phyloP scores from a whole-genome alignment of 2,329 filamentous ascomycete species.

The Ophiocordyceps sinensis region DNA sequence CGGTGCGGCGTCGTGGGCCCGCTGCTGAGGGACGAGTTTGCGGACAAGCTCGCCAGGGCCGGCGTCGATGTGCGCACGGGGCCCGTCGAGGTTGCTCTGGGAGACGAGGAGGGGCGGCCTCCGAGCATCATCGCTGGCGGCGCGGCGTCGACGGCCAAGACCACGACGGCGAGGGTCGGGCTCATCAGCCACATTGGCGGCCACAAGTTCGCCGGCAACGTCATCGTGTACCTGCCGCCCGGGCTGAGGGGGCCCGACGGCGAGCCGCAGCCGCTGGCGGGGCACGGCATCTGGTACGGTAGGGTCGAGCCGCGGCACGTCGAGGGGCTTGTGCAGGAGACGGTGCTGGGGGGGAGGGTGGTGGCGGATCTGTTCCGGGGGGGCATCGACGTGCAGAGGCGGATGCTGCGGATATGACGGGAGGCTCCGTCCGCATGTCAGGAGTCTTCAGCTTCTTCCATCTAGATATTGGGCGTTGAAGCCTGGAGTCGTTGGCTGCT shows the following conservation, averaged over 20 bases:
- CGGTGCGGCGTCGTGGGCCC: conserved; percentile 75
- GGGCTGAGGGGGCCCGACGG: conserved; percentile 22
- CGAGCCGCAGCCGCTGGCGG: conserved; percentile 42
- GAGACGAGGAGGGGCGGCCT: conserved; percentile 5
- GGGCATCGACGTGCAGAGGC: conserved; percentile 41
- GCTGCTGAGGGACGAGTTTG: conserved; percentile 56
- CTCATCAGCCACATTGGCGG: conserved; percentile 70
- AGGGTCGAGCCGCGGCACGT: conserved; percentile 62
- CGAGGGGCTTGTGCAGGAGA: conserved; percentile 61
- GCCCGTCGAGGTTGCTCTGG: conserved; percentile 21
- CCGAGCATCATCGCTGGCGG: background rate
- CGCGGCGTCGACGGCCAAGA: conserved; percentile 5
- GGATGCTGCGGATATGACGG: conserved; percentile 32
- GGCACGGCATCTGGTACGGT: conserved; percentile 71
- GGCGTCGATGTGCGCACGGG: conserved; percentile 34
- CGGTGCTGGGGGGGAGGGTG: conserved; percentile 50
- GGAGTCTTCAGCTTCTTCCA: too few relatives aligned
- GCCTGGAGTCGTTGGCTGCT: too few relatives aligned
- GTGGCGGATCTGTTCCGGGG: conserved; percentile 61
- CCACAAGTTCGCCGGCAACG: conserved; percentile 75
- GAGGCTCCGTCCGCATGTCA: background rate
- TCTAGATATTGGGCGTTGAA: too few relatives aligned
- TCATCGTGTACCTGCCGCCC: conserved; percentile 67
- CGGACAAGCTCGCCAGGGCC: conserved; percentile 34
- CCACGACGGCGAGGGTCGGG: conserved; percentile 43